A percentile compares a stretch with the other conserved stretches of the same genome.
phyloP scores from a whole-genome alignment of 73 alveolate species.

The Tetrahymena borealis region DNA sequence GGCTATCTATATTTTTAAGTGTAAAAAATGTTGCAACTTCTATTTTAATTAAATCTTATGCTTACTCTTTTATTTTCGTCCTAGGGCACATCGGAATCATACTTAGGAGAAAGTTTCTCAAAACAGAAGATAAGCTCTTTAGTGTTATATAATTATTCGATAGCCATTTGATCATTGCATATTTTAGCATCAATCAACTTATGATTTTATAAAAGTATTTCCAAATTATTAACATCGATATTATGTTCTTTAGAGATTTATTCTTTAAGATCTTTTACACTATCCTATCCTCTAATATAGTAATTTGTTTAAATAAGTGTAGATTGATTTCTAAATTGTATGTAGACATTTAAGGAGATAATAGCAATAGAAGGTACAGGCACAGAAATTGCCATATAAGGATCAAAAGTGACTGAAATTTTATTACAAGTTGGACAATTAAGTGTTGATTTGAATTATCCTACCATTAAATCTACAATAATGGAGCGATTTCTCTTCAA shows the following conservation, averaged over 20 bases:
- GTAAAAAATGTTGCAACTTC: not conserved
- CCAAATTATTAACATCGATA: not conserved
- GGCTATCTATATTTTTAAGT: not conserved
- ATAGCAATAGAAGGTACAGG: slow-evolving; percentile 77
- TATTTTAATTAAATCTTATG: not conserved
- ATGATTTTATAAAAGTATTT: not conserved
- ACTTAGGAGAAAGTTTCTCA: not conserved
- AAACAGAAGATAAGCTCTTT: not conserved
- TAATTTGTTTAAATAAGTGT: not conserved
- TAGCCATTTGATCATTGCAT: not conserved
- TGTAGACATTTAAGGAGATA: not conserved
- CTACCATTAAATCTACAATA: slow-evolving; percentile 90
- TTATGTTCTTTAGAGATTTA: not conserved
- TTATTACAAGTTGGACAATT: slow-evolving; percentile 81
- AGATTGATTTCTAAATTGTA: not conserved
- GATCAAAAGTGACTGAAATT: slow-evolving; percentile 88
- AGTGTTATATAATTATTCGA: not conserved
- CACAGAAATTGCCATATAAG: slow-evolving; percentile 82
- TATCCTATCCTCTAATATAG: not conserved
- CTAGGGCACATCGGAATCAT: not conserved
- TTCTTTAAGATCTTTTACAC: not conserved
- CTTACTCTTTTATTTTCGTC: not conserved
- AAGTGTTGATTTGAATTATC: slow-evolving; percentile 86
- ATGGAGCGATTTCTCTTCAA: slow-evolving; percentile 84
- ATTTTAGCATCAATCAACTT: not conserved